A percentile compares a stretch with the other conserved stretches of the same genome.
These are phyloP conservation scores for Dendrobium nobile DNA, from an alignment of 106 monocot genomes.

Conservation along the genomic window DNA sequence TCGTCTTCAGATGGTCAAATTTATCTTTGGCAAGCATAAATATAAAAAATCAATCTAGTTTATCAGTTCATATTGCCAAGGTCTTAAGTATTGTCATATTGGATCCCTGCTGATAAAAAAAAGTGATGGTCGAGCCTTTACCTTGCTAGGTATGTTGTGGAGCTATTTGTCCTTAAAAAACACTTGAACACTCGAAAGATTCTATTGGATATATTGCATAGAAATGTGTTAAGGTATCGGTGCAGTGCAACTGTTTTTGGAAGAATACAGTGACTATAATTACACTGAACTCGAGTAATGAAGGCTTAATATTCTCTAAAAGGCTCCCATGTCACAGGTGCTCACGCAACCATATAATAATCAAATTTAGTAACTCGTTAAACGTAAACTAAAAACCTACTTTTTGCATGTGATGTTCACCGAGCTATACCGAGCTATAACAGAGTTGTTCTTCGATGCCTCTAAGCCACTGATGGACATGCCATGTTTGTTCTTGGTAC, in stretches of 20 bases:
- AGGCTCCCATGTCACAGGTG: too few species aligned
- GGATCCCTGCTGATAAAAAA: neutral
- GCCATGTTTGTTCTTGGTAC: too few species aligned
- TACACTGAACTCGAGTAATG: too few species aligned
- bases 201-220: neutral
- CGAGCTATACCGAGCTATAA: too few species aligned
- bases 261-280: neutral
- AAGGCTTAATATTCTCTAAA: too few species aligned
- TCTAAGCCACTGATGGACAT: too few species aligned
- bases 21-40: neutral
- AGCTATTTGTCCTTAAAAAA: too few species aligned
- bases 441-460: too few species aligned
- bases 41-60: neutral
- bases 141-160: neutral
- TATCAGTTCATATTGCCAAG: neutral
- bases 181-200: neutral
- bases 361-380: too few species aligned
- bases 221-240: neutral
- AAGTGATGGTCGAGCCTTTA: neutral
- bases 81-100: neutral
- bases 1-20: neutral
- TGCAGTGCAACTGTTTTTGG: neutral
- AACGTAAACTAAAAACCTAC: too few species aligned
- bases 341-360: too few species aligned
- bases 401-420: too few species aligned